Base-by-base conservation (phyloP, 164 flowering plant genomes). In the Chloranthus sessilifolius region DNA sequence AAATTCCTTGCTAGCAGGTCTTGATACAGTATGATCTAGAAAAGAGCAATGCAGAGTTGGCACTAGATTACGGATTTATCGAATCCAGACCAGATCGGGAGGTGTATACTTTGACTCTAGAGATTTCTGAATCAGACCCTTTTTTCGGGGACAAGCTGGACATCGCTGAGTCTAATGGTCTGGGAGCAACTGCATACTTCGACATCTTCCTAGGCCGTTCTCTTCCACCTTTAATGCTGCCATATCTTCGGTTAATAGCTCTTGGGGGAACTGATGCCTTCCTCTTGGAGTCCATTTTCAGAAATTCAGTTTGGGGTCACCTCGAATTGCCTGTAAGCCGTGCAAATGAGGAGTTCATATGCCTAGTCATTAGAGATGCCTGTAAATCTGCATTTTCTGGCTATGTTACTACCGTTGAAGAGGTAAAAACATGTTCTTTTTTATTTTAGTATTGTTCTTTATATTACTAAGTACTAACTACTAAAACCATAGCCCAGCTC, bases 231-330 rank as follows among this genome's bases (percentile, higher is more conserved):
- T 50, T 37, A 37, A 56, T 92, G 87, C 78, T 92, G 59, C 88
- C 79, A 17, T 88, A 79, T 67, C 70, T 92, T 25, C 72, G 96
- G 39, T 71, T 92, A 26, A 76, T 81, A 19, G 95, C 95, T 14
- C 81, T 88, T 66, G 87, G 89, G 15, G 96, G 96, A 48, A 51
- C 83, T 2, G 96, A 92, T 73, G 95, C 98, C 40, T 92, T 92
- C 58, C 85, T 92, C 23, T 66, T 92, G 50, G 96, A 92, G 60
- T 81, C 94, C 41, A 69, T 92, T 38, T 92, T 92, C 65, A 82
- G 96, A 63, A 83, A 88, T 61, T 11, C 77, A 1, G 38, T 85
- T 36, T 92, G 96, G 98, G 87, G 80, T 40, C 82, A 77, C 65
- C 84, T 91, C 47, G 85, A 85, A 36, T 59, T 78, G 66, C 92